phyloP scores from a whole-genome alignment of 371 early-diverging fungal genomes.

The Mortierella polycephala region DNA sequence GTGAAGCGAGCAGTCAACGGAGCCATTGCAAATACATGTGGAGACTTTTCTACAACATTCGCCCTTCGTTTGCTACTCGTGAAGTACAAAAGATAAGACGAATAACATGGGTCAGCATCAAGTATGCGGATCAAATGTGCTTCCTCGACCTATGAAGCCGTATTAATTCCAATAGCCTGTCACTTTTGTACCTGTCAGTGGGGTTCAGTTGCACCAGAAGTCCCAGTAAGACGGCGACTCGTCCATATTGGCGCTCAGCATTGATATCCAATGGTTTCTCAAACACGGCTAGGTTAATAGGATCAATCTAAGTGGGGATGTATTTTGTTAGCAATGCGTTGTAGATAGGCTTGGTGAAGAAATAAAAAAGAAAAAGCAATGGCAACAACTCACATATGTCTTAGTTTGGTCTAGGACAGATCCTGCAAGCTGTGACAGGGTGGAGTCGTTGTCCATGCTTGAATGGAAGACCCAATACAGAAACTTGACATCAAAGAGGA shows the following conservation, averaged over 20 bases:
- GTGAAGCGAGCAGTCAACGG: constrained; percentile 62
- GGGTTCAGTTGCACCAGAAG: constrained; percentile 60
- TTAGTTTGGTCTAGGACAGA: constrained; percentile 34
- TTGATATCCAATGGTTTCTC: constrained; percentile 57
- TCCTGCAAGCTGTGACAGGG: constrained; percentile 4
- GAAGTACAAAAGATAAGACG: neutral
- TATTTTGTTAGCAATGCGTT: neutral
- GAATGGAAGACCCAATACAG: constrained; percentile 54
- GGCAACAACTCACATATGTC: constrained; percentile 33
- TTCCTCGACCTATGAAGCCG: neutral
- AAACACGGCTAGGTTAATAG: constrained; percentile 65
- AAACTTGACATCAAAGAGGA: constrained; percentile 65
- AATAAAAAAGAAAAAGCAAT: neutral
- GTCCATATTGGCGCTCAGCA: constrained; percentile 62
- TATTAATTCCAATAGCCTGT: no score
- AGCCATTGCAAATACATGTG: constrained; percentile 65
- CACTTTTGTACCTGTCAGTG: constrained; percentile 28
- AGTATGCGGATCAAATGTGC: neutral
- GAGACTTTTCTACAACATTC: constrained; percentile 47
- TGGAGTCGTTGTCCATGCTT: constrained; percentile 18
- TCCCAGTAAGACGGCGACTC: constrained; percentile 61
- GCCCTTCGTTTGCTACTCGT: constrained; percentile 27
- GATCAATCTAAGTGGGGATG: constrained; percentile 59
- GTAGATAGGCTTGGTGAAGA: neutral
- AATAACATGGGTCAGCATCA: constrained; percentile 8